These are phyloP conservation scores for Penicillium paneum DNA, from an alignment of 2,329 filamentous ascomycete species.

Conservation along the genomic window DNA sequence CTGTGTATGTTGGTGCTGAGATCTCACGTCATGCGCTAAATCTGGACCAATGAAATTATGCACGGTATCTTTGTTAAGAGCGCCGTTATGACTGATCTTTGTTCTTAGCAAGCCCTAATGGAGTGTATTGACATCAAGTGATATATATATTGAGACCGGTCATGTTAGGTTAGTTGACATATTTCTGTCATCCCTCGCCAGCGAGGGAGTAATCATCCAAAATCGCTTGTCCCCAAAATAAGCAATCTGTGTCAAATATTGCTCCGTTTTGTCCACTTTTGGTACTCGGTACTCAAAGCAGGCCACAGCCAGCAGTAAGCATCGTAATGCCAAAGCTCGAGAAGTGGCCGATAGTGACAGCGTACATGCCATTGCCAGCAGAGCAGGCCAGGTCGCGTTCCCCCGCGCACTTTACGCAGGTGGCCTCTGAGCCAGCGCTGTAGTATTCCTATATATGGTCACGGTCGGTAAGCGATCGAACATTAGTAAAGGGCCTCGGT, in stretches of 20 bases:
- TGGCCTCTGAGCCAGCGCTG: conserved; percentile 19
- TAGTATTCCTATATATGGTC: conserved; percentile 25
- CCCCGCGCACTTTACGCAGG: conserved; percentile 21
- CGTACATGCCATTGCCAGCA: conserved; percentile 25
- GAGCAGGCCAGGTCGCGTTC: conserved; percentile 28
- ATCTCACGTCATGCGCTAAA: neutral
- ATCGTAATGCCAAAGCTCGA: conserved; percentile 25
- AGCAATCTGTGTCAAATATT: neutral
- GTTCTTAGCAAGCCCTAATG: neutral
- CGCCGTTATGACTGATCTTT: neutral
- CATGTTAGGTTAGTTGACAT: conserved; percentile 5
- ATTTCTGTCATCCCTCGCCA: neutral
- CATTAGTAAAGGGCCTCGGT: neutral
- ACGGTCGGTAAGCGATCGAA: neutral
- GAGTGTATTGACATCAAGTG: neutral
- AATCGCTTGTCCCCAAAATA: neutral
- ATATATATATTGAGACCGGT: neutral
- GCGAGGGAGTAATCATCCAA: neutral
- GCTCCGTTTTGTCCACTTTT: neutral
- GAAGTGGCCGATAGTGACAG: conserved; percentile 25
- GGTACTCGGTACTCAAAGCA: neutral
- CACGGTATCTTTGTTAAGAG: neutral
- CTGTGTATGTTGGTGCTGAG: conserved; percentile 13
- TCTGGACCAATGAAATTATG: neutral
- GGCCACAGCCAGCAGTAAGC: conserved; percentile 20